Evolutionary conservation across 441 rosid genomes (phyloP), one percentile per base, ranked within the genome.

Genomic region (Pelargonium cotyledonis): DNA sequence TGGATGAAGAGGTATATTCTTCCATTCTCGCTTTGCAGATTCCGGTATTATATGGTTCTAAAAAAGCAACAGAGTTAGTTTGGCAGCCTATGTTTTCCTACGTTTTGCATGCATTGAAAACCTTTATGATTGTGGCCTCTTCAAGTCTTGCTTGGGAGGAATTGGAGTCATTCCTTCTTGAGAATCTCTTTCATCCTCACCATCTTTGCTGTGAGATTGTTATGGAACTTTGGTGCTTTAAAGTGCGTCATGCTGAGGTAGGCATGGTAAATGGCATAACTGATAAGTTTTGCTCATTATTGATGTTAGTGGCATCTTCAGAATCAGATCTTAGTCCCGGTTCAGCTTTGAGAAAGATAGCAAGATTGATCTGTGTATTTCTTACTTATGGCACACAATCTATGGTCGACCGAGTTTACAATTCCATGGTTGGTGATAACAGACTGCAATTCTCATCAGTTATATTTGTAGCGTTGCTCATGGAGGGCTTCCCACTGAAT

Each of bases 131-230:
- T 67, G 85, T 79, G 47, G 80, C 78, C 51, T 89, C 85, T 67
- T 77, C 96, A 73, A 80, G 86, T 79, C 65, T 64, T 9, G 88
- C 83, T 62, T 87, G 96, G 96, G 81, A 68, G 76, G 95, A 85
- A 62, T 9, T 89, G 61, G 81, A 79, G 66, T 79, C 72, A 78
- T 86, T 89, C 82, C 74, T 94, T 76, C 78, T 89, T 41, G 85
- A 85, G 65, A 89, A 88, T 82, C 80, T 94, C 65, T 82, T 87
- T 76, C 96, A 94, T 78, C 94, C 96, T 55, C 93, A 94, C 79
- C 80, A 80, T 74, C 86, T 89, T 72, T 91, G 98, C 74, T 80
- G 82, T 84, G 95, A 91, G 81, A 80, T 86, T 66, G 77, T 88
- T 35, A 69, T 79, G 83, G 98, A 94, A 73, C 89, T 94, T 60